These are phyloP conservation scores for Calonectria fujianensis DNA, from an alignment of 2,329 filamentous ascomycete species.

Conservation along the genomic window DNA sequence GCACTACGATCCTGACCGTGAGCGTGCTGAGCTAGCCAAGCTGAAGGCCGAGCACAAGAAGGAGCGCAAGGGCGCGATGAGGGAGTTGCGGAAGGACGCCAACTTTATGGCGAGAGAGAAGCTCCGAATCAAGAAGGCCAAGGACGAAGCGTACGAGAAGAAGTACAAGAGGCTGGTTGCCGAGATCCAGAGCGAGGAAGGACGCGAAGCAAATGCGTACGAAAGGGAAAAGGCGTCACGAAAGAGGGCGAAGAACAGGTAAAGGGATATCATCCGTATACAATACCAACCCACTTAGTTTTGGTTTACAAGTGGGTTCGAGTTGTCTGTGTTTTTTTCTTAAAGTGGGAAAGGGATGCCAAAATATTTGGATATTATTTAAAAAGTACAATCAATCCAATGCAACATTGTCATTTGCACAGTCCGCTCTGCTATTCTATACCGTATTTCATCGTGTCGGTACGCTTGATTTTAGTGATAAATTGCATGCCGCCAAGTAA, in stretches of 20 bases:
- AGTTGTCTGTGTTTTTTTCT: slow-evolving; percentile 9
- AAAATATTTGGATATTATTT: slow-evolving; percentile 8
- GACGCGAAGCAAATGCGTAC: slow-evolving; percentile 89
- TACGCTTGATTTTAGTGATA: neutral
- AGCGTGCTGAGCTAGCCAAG: slow-evolving; percentile 89
- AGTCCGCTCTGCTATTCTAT: neutral
- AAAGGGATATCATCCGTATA: slow-evolving; percentile 46
- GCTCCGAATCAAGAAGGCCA: slow-evolving; percentile 92
- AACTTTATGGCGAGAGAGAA: slow-evolving; percentile 95
- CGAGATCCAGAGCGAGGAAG: slow-evolving; percentile 97
- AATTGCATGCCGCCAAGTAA: too few species aligned
- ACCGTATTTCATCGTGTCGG: neutral
- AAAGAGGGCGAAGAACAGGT: slow-evolving; percentile 76
- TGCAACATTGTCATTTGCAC: neutral
- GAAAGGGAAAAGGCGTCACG: slow-evolving; percentile 88
- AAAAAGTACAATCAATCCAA: neutral
- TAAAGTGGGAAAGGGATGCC: neutral
- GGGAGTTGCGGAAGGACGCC: slow-evolving; percentile 95
- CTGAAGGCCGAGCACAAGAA: slow-evolving; percentile 94
- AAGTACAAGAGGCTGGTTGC: slow-evolving; percentile 95
- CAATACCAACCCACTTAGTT: slow-evolving; percentile 47
- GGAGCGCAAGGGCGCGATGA: slow-evolving; percentile 94
- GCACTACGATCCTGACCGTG: slow-evolving; percentile 97
- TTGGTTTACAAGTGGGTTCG: neutral
- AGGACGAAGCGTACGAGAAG: slow-evolving; percentile 94